Conservation (phyloP, 306 rosid genomes). For the Crataegus laevigata region DNA sequence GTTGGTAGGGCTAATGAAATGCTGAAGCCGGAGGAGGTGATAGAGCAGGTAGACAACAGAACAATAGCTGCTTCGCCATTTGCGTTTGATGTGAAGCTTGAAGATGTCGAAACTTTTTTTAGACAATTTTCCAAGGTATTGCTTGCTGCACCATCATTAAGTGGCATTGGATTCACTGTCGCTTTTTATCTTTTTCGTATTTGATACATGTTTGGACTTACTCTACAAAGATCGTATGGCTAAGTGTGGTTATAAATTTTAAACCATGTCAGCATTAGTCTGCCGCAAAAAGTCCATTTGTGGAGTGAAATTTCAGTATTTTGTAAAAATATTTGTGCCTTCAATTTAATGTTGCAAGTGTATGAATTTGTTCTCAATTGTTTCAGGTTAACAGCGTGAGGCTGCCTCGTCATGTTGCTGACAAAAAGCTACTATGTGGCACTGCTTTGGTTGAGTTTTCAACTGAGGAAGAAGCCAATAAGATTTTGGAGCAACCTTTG, state of each 20-base stretch:
- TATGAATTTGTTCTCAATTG: background rate
- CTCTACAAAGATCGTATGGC: too few relatives aligned
- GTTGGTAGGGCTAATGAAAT: slow-evolving; percentile 64
- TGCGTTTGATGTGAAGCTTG: slow-evolving; percentile 59
- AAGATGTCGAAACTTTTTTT: slow-evolving; percentile 59
- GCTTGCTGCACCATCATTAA: background rate
- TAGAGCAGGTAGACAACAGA: slow-evolving; percentile 74
- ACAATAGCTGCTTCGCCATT: slow-evolving; percentile 81
- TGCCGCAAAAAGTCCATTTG: background rate
- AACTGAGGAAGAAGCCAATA: slow-evolving; percentile 56
- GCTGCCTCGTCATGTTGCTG: slow-evolving; percentile 81
- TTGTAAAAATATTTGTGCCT: background rate
- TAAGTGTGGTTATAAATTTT: background rate
- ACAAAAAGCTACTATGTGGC: slow-evolving; percentile 73
- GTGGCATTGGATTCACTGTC: background rate
- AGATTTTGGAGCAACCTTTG: slow-evolving; percentile 38
- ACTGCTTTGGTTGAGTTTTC: slow-evolving; percentile 77
- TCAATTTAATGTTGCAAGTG: background rate
- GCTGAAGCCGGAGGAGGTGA: slow-evolving; percentile 56
- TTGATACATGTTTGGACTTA: too few relatives aligned
- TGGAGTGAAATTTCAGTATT: background rate
- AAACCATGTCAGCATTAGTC: background rate
- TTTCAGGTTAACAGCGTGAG: slow-evolving; percentile 83
- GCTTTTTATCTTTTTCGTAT: background rate
- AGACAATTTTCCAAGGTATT: slow-evolving; percentile 58